These are phyloP conservation scores for Phytomonas francai DNA, from an alignment of 208 protist genomes.

Conservation along the genomic window DNA sequence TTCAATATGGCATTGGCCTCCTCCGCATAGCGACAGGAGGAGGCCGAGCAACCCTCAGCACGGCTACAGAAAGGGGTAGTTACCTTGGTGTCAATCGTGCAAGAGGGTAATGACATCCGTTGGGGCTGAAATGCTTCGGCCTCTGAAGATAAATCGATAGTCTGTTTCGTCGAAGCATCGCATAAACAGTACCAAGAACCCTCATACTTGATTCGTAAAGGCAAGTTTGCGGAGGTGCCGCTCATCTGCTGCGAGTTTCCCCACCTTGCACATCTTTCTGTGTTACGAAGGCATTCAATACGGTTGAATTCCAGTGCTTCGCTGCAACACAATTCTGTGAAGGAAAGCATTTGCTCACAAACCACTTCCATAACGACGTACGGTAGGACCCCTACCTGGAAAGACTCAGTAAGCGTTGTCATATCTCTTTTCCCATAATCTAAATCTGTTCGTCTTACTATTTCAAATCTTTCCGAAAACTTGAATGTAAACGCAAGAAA, in stretches of 20 bases:
- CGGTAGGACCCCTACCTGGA: neutral
- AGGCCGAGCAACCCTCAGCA: neutral
- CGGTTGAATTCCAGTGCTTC: neutral
- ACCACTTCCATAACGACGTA: neutral
- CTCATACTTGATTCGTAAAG: neutral
- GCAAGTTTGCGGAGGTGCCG: neutral
- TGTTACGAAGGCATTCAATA: slow-evolving; percentile 1
- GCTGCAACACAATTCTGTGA: neutral
- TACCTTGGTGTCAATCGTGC: neutral
- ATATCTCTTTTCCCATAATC: neutral
- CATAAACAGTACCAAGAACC: neutral
- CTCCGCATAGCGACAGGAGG: neutral
- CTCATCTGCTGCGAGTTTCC: neutral
- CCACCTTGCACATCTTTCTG: neutral
- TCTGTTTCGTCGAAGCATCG: neutral
- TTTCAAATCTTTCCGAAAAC: neutral
- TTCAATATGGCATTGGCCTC: neutral
- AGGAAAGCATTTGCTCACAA: slow-evolving; percentile 3
- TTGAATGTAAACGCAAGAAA: neutral
- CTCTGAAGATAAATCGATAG: neutral
- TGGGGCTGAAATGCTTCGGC: neutral
- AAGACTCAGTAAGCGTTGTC: neutral
- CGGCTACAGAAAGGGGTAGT: neutral
- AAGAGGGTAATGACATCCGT: neutral
- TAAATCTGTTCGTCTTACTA: neutral